A percentile compares a stretch with the other conserved stretches of the same genome.
Evolutionary conservation across 805 yeast genomes (phyloP).

Genomic region (Candida odintsovae): DNA sequence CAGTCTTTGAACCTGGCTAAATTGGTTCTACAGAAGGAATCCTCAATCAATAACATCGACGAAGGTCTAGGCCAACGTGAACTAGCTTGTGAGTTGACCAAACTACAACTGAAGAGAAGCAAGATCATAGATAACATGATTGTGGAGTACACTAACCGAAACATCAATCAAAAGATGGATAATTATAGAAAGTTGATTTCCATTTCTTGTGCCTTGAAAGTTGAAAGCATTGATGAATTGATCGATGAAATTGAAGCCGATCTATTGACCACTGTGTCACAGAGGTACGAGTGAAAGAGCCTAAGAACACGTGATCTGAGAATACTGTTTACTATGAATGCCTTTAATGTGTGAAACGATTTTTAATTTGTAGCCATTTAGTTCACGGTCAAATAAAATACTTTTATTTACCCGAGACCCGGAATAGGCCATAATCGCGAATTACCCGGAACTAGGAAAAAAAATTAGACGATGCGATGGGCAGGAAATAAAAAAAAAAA

Average conservation of each 20-base stretch:
- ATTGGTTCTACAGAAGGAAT: constrained; percentile 51
- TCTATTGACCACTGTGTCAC: constrained; percentile 19
- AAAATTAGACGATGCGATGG: background rate
- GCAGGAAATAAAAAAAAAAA: background rate
- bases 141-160: constrained; percentile 39
- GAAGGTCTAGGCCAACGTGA: constrained; percentile 13
- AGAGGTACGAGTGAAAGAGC: background rate
- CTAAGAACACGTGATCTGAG: background rate
- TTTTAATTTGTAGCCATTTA: background rate
- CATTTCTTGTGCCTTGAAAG: constrained; percentile 66
- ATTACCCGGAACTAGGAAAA: background rate
- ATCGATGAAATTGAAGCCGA: constrained; percentile 69
- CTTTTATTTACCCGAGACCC: too few relatives aligned
- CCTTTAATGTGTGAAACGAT: background rate
- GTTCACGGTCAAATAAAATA: background rate
- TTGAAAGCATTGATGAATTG: constrained; percentile 75
- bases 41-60: constrained; percentile 14
- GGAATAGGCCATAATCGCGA: background rate
- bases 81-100: constrained; percentile 38
- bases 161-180: constrained; percentile 52
- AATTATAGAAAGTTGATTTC: constrained; percentile 78
- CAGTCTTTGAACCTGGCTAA: constrained; percentile 59
- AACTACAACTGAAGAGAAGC: constrained; percentile 47
- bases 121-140: constrained; percentile 43
- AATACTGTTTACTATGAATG: background rate